phyloP scores from a whole-genome alignment of 345 rosid species.

The Orychophragmus violaceus region DNA sequence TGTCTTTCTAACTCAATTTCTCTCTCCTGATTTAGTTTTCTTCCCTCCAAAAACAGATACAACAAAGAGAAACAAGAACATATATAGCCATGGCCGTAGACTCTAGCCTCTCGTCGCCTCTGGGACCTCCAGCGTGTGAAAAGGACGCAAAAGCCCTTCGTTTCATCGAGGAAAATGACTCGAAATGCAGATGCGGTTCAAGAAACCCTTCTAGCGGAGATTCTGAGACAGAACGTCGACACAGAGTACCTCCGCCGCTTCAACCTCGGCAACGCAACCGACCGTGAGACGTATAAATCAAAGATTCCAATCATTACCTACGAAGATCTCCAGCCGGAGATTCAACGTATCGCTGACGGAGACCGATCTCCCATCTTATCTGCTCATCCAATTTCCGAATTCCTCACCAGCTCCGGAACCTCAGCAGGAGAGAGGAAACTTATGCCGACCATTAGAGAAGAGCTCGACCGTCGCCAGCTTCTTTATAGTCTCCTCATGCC shows the following conservation, averaged over 20 bases:
- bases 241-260: constrained; percentile 69
- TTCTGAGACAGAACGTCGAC: constrained; percentile 51
- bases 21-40: neutral
- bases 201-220: constrained; percentile 53
- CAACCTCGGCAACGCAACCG: constrained; percentile 51
- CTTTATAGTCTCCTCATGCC: constrained; percentile 95
- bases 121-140: constrained; percentile 72
- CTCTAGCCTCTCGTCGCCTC: constrained; percentile 48
- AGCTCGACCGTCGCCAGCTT: constrained; percentile 80
- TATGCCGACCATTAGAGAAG: constrained; percentile 92
- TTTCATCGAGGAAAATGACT: constrained; percentile 76
- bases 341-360: constrained; percentile 91
- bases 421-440: constrained; percentile 97
- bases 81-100: constrained; percentile 56
- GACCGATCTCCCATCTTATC: constrained; percentile 82
- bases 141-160: constrained; percentile 71
- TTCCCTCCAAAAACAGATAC: neutral
- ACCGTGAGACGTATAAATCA: constrained; percentile 61
- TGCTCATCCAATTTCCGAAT: constrained; percentile 84
- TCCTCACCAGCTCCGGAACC: constrained; percentile 98
- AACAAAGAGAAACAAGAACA: neutral
- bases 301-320: constrained; percentile 71
- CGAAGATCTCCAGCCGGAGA: constrained; percentile 81
- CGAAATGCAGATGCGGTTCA: constrained; percentile 62
- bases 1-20: neutral